Evolutionary conservation across 2,329 filamentous ascomycete species (phyloP).

Genomic region (Paecilomyces fulvus): DNA sequence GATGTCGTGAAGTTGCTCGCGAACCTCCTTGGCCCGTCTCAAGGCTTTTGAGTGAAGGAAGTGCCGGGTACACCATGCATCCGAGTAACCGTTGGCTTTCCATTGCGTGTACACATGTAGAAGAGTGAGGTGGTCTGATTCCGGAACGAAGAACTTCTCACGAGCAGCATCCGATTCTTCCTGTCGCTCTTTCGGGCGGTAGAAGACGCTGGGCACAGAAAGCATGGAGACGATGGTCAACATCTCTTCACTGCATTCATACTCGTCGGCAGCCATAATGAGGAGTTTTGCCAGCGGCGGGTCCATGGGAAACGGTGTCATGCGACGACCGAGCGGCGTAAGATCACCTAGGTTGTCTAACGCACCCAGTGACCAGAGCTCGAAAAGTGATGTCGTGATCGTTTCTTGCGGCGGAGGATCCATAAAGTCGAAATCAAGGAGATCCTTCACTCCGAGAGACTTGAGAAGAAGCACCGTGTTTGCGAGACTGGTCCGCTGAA

Average conservation of each 20-base stretch:
- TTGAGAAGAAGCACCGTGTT: slow-evolving; percentile 94
- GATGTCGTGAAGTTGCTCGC: slow-evolving; percentile 87
- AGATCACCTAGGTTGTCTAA: slow-evolving; percentile 90
- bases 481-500: slow-evolving; percentile 89
- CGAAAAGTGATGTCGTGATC: slow-evolving; percentile 93
- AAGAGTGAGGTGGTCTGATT: slow-evolving; percentile 92
- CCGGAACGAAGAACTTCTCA: slow-evolving; percentile 97
- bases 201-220: slow-evolving; percentile 92
- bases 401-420: slow-evolving; percentile 96
- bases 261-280: slow-evolving; percentile 81
- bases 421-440: slow-evolving; percentile 98
- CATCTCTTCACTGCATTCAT: slow-evolving; percentile 95
- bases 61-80: slow-evolving; percentile 86
- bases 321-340: slow-evolving; percentile 75
- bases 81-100: slow-evolving; percentile 81
- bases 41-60: slow-evolving; percentile 95
- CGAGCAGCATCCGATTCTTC: slow-evolving; percentile 92
- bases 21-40: slow-evolving; percentile 83
- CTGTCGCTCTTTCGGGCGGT: slow-evolving; percentile 89
- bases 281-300: slow-evolving; percentile 89
- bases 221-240: slow-evolving; percentile 97
- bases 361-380: slow-evolving; percentile 91
- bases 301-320: slow-evolving; percentile 98
- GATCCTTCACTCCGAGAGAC: slow-evolving; percentile 84
- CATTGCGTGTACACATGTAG: slow-evolving; percentile 94